A percentile compares a stretch with the other conserved stretches of the same genome.
phyloP scores from a whole-genome alignment of 2,329 filamentous ascomycete genomes.

The Fusarium vanettenii region DNA sequence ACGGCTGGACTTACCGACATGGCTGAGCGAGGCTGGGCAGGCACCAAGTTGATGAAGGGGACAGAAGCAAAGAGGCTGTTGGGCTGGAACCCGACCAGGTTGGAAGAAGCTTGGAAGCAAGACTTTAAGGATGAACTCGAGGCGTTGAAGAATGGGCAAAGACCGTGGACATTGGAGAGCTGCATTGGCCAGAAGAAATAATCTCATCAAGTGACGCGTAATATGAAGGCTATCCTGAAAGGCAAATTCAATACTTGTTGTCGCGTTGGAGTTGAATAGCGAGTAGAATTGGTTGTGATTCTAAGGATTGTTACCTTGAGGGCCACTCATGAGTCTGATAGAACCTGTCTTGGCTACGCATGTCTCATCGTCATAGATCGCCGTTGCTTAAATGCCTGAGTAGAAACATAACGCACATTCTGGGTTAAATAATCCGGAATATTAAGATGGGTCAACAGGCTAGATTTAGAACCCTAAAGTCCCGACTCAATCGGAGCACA shows the following conservation, averaged over 20 bases:
- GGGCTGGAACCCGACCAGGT: background rate
- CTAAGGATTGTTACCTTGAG: background rate
- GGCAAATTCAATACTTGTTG: background rate
- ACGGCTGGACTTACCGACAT: background rate
- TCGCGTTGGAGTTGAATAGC: background rate
- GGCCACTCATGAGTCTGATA: too few relatives aligned
- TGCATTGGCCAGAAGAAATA: background rate
- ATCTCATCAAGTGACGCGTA: background rate
- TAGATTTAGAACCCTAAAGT: too few relatives aligned
- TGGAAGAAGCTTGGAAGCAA: background rate
- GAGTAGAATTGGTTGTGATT: background rate
- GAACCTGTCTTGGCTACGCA: too few relatives aligned
- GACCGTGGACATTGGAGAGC: background rate
- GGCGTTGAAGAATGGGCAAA: background rate
- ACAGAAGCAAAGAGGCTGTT: background rate
- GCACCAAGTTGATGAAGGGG: background rate
- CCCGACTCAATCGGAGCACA: background rate
- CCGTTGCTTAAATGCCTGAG: too few relatives aligned
- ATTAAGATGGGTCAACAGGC: too few relatives aligned
- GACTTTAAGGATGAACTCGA: background rate
- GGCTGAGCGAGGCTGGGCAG: background rate
- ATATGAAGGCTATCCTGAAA: background rate
- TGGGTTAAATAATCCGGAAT: too few relatives aligned
- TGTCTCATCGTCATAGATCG: too few relatives aligned
- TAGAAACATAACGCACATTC: too few relatives aligned